These are phyloP conservation scores for Phaseolus lunatus DNA, from an alignment of 306 rosid genomes.

Conservation along the genomic window DNA sequence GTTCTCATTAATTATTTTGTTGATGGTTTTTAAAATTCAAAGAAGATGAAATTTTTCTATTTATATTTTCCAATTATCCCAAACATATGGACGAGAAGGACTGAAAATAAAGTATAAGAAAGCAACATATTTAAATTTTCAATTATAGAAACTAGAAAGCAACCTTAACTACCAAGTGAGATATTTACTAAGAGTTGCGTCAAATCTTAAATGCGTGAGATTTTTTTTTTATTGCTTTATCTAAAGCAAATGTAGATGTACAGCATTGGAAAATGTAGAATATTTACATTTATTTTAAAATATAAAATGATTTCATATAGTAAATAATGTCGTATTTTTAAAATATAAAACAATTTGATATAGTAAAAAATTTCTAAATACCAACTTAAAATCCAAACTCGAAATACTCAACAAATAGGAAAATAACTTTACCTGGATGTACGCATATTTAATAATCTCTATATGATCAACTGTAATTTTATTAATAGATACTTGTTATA, in stretches of 20 bases:
- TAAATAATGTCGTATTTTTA: no score
- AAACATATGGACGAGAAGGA: background rate
- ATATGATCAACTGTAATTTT: no score
- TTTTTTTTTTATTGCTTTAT: no score
- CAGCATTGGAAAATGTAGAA: no score
- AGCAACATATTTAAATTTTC: background rate
- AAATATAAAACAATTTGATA: no score
- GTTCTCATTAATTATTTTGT: background rate
- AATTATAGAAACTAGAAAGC: background rate
- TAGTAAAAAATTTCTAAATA: background rate
- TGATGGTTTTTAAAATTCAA: background rate
- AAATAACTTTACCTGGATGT: background rate
- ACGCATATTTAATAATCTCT: background rate
- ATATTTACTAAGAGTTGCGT: background rate
- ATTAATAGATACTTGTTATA: no score
- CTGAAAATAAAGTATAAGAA: background rate
- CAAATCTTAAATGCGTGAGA: background rate
- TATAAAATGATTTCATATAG: no score
- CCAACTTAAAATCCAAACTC: background rate
- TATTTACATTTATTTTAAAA: no score
- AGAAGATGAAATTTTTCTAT: background rate
- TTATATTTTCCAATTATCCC: background rate
- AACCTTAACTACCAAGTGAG: background rate
- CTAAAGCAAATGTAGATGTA: no score
- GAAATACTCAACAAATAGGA: background rate